phyloP scores from a whole-genome alignment of 2,329 filamentous ascomycete species.

The Acrocalymma vagum region DNA sequence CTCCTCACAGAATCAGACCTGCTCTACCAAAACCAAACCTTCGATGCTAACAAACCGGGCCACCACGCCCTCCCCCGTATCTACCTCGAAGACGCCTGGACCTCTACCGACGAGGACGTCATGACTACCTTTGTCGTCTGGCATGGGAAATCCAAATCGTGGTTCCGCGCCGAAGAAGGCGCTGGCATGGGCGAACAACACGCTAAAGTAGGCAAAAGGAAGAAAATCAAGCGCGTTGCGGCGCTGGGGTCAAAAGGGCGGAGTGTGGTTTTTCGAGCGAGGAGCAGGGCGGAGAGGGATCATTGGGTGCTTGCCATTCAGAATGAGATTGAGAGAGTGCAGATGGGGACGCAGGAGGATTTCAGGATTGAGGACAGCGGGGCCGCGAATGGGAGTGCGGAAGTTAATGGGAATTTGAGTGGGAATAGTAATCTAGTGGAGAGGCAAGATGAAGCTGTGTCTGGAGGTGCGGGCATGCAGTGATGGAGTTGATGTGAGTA shows the following conservation, averaged over 20 bases:
- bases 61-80: conserved; percentile 66
- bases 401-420: conserved; percentile 6
- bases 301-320: conserved; percentile 73
- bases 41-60: conserved; percentile 69
- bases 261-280: conserved; percentile 71
- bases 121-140: conserved; percentile 74
- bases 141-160: conserved; percentile 66
- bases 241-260: conserved; percentile 68
- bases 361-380: conserved; percentile 43
- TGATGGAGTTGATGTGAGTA: no score
- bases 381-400: conserved; percentile 6
- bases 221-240: conserved; percentile 67
- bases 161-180: conserved; percentile 57
- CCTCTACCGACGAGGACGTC: conserved; percentile 69
- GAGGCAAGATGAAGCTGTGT: no score
- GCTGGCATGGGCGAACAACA: conserved; percentile 37
- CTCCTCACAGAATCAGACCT: conserved; percentile 69
- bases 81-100: conserved; percentile 69
- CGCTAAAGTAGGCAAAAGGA: conserved; percentile 50
- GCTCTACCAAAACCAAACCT: conserved; percentile 70
- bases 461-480: no score
- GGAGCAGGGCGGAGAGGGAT: conserved; percentile 71
- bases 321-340: conserved; percentile 70
- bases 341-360: conserved; percentile 57
- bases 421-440: no score